Evolutionary conservation across 345 rosid genomes (phyloP).

Genomic region (Eucalyptus cloeziana): DNA sequence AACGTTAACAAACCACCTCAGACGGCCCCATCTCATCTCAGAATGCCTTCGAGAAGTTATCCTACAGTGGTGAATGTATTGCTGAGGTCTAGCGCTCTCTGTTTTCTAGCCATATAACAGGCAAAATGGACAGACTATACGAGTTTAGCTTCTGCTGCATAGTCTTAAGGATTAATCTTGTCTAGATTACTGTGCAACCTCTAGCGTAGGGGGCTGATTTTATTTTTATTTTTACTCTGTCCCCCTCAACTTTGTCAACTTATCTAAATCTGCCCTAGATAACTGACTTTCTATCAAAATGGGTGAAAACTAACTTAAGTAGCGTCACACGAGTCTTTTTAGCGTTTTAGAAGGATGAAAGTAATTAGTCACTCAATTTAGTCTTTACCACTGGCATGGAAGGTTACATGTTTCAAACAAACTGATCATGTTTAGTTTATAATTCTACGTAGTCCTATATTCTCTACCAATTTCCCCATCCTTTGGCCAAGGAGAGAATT

Average conservation of each 20-base stretch:
- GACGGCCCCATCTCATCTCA: not conserved
- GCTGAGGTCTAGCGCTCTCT: not conserved
- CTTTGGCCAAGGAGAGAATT: not conserved
- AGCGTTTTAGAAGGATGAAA: not conserved
- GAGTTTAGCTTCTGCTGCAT: not conserved
- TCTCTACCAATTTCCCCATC: not conserved
- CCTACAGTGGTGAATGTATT: not conserved
- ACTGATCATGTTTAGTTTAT: not conserved
- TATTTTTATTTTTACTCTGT: too few species aligned
- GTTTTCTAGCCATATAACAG: not conserved
- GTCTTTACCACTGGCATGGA: not conserved
- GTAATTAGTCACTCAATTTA: not conserved
- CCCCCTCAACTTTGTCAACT: not conserved
- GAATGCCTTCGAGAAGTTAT: not conserved
- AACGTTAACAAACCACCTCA: not conserved
- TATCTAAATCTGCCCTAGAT: not conserved
- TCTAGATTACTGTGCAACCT: not conserved
- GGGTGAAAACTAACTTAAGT: not conserved
- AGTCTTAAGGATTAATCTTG: not conserved
- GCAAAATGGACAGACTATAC: not conserved
- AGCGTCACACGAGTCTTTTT: not conserved
- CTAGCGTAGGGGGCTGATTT: not conserved
- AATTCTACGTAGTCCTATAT: too few species aligned
- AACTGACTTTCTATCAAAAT: not conserved
- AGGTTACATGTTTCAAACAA: too few species aligned